phyloP scores from a whole-genome alignment of 495 filamentous ascomycete species.

The Lasiosphaeria ovina region DNA sequence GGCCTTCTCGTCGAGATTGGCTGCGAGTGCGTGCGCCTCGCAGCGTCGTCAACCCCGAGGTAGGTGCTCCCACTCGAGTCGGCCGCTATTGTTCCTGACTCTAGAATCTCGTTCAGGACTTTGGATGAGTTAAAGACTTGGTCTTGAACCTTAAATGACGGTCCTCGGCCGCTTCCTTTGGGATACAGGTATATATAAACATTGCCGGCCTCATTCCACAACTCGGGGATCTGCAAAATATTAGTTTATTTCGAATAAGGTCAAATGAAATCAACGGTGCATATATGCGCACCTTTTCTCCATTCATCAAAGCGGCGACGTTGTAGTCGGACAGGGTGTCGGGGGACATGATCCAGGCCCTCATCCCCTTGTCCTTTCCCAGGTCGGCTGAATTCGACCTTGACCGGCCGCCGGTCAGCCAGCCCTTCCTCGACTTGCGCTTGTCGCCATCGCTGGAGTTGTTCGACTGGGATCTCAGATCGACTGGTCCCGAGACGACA shows the following conservation, averaged over 20 bases:
- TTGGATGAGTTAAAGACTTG: slow-evolving; percentile 68
- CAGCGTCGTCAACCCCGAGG: slow-evolving; percentile 40
- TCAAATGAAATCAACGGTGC: neutral
- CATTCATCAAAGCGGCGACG: slow-evolving; percentile 51
- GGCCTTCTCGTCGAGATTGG: slow-evolving; percentile 24
- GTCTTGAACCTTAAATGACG: slow-evolving; percentile 78
- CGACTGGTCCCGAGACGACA: slow-evolving; percentile 25
- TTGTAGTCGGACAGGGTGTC: slow-evolving; percentile 62
- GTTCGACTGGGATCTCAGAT: slow-evolving; percentile 10
- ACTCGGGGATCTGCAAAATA: slow-evolving; percentile 64
- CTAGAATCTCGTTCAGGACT: slow-evolving; percentile 65
- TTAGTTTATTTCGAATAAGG: slow-evolving; percentile 4
- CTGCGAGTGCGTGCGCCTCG: slow-evolving; percentile 39
- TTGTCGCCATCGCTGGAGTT: slow-evolving; percentile 32
- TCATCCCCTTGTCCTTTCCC: slow-evolving; percentile 26
- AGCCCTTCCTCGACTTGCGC: slow-evolving; percentile 38
- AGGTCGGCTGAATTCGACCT: slow-evolving; percentile 39
- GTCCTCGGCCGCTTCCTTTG: slow-evolving; percentile 57
- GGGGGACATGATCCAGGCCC: slow-evolving; percentile 63
- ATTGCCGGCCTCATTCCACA: slow-evolving; percentile 85
- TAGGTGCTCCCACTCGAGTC: slow-evolving; percentile 40
- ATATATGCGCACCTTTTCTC: slow-evolving; percentile 53
- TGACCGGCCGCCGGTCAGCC: slow-evolving; percentile 45
- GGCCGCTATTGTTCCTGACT: slow-evolving; percentile 53
- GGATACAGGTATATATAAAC: slow-evolving; percentile 83